Evolutionary conservation across 2,329 filamentous ascomycete species (phyloP).

Genomic region (Claviceps maximensis): DNA sequence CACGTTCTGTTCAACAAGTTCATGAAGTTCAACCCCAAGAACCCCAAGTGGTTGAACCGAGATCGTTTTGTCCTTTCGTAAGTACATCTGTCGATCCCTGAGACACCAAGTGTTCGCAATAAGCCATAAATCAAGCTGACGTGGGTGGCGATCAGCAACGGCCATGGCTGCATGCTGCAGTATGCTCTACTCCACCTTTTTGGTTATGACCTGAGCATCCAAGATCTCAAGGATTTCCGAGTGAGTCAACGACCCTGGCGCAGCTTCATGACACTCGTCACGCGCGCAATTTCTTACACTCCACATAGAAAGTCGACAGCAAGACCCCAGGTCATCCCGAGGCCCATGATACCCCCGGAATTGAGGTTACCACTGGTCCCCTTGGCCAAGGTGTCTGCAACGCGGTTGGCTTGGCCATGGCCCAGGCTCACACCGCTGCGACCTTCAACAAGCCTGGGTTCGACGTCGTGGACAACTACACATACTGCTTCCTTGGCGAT

Average conservation of each 20-base stretch:
- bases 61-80: constrained; percentile 99
- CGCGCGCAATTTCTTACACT: neutral
- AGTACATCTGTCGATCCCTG: constrained; percentile 28
- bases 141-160: constrained; percentile 51
- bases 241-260: constrained; percentile 40
- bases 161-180: constrained; percentile 98
- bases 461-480: constrained; percentile 89
- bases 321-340: constrained; percentile 95
- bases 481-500: constrained; percentile 93
- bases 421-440: constrained; percentile 80
- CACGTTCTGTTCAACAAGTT: constrained; percentile 98
- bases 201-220: constrained; percentile 73
- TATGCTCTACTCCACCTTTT: constrained; percentile 96
- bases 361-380: constrained; percentile 96
- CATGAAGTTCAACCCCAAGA: constrained; percentile 99
- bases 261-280: neutral
- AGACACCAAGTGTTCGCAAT: neutral
- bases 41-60: constrained; percentile 91
- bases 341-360: constrained; percentile 86
- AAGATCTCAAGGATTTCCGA: constrained; percentile 94
- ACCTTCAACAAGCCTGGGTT: constrained; percentile 95
- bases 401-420: constrained; percentile 94
- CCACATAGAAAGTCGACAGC: constrained; percentile 38
- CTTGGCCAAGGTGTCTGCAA: constrained; percentile 96
- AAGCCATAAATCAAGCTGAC: neutral